Percentiles rank a stretch among this genome's conserved stretches.
phyloP scores from a whole-genome alignment of 306 rosid genomes.

The Vigna reflexopilosa region DNA sequence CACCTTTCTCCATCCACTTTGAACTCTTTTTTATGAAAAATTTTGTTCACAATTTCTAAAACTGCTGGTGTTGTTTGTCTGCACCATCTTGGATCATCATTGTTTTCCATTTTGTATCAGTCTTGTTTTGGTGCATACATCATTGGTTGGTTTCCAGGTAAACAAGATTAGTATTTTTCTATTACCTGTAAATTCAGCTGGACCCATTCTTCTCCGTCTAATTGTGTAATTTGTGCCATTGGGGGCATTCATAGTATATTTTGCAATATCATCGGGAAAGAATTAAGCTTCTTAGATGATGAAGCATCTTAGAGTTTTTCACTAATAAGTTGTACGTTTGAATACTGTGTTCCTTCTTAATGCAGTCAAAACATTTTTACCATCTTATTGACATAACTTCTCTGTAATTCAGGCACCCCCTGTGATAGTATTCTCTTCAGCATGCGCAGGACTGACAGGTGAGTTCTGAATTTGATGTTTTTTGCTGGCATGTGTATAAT shows the following conservation, averaged over 20 bases:
- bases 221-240: conserved; percentile 2
- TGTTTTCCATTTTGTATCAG: conserved; percentile 18
- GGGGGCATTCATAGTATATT: conserved; percentile 1
- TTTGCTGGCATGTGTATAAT: background rate
- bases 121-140: conserved; percentile 7
- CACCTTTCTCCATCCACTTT: background rate
- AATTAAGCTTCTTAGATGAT: conserved; percentile 1
- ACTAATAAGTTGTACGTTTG: background rate
- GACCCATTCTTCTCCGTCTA: conserved; percentile 14
- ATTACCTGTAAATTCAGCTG: background rate
- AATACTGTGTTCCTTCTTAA: background rate
- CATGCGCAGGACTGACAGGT: conserved; percentile 88
- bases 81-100: conserved; percentile 13
- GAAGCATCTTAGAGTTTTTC: conserved; percentile 9
- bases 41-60: background rate
- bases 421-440: conserved; percentile 79
- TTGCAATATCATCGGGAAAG: background rate
- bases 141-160: conserved; percentile 10
- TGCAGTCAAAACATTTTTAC: background rate
- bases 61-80: background rate
- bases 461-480: conserved; percentile 6
- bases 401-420: conserved; percentile 75
- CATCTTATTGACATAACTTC: conserved; percentile 17
- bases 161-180: conserved; percentile 7
- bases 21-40: background rate